Evolutionary conservation across 2,329 filamentous ascomycete genomes (phyloP).

Genomic region (Fusarium proliferatum): DNA sequence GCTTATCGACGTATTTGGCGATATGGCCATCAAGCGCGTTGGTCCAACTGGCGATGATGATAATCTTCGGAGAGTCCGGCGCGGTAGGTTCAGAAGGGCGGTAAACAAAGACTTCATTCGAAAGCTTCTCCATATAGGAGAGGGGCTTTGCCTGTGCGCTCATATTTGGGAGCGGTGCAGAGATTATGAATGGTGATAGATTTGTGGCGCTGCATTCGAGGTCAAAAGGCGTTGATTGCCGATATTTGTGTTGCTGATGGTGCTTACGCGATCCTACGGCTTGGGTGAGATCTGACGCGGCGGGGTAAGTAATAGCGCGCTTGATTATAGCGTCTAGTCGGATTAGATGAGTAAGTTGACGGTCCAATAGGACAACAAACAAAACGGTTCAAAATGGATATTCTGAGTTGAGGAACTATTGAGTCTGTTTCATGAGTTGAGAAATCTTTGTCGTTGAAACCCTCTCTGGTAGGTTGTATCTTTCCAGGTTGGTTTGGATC

Average conservation of each 20-base stretch:
- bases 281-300: not conserved
- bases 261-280: not conserved
- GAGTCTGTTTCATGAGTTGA: not conserved
- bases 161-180: not conserved
- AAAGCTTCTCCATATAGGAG: constrained; percentile 23
- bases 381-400: too few species aligned
- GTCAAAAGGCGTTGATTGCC: not conserved
- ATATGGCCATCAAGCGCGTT: constrained; percentile 18
- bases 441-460: rapidly evolving
- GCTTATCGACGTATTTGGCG: constrained; percentile 28
- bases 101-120: constrained; percentile 13
- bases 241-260: not conserved
- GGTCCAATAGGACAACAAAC: not conserved
- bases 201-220: not conserved
- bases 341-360: not conserved
- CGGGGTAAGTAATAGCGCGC: constrained; percentile 4
- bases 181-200: not conserved
- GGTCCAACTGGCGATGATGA: constrained; percentile 26
- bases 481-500: not conserved
- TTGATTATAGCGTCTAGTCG: not conserved
- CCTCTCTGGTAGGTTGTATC: too few species aligned
- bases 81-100: not conserved
- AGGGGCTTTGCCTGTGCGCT: not conserved
- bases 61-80: constrained; percentile 6
- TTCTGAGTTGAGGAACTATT: not conserved